phyloP scores from a whole-genome alignment of 176 grass and related monocot genomes.

The Triticum dicoccoides region DNA sequence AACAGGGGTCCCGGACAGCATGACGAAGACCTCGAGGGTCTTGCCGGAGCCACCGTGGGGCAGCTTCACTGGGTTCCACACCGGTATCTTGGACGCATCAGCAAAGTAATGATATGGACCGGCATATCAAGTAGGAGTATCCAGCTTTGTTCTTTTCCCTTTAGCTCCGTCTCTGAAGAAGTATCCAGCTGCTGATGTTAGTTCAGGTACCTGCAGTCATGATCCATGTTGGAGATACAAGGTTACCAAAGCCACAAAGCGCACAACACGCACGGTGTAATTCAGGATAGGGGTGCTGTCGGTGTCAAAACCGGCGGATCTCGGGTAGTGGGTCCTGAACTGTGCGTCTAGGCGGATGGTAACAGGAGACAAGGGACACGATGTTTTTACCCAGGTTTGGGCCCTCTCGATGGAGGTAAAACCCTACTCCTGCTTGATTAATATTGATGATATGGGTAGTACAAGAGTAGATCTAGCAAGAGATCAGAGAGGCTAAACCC shows the following conservation, averaged over 20 bases:
- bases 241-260: not conserved
- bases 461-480: too few species aligned
- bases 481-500: too few species aligned
- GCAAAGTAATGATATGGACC: not conserved
- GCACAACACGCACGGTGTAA: not conserved
- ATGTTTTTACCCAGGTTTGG: too few species aligned
- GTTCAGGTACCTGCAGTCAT: slow-evolving; percentile 48
- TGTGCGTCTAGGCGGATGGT: too few species aligned
- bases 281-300: not conserved
- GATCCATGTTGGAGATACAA: not conserved
- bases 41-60: not conserved
- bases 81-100: slow-evolving; percentile 37
- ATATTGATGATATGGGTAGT: too few species aligned
- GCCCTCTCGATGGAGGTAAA: too few species aligned
- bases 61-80: slow-evolving; percentile 60
- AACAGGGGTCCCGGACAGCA: too few species aligned
- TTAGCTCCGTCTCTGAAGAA: slow-evolving; percentile 64
- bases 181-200: slow-evolving; percentile 62
- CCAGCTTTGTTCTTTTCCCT: slow-evolving; percentile 52
- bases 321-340: too few species aligned
- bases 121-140: not conserved
- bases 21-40: not conserved
- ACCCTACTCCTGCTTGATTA: too few species aligned
- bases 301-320: too few species aligned
- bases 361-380: too few species aligned